Base-by-base conservation (phyloP, 2,329 filamentous ascomycete genomes). In the Talaromyces marneffei region DNA sequence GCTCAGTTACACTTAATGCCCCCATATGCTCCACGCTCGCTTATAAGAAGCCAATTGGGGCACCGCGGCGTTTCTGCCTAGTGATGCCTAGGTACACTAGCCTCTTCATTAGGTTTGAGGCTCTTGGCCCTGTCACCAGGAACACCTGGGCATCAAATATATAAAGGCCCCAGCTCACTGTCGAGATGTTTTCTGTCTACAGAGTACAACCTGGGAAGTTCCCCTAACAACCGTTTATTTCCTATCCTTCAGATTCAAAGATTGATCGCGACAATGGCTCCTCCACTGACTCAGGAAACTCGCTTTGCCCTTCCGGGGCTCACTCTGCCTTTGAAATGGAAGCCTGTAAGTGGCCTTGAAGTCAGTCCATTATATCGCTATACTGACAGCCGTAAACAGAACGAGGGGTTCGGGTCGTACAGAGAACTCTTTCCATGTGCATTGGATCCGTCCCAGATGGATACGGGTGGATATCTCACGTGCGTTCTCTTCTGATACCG, bases 401-500 rank as follows among this genome's bases (percentile, higher is more conserved):
- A 9, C 35, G 39, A n/a, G n/a, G n/a, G n/a, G n/a, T n/a, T n/a
- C n/a, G n/a, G 23, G 33, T 54, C 20, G 23, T 39, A 16, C 16
- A 2, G 10, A 27, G 53, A 42, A 20, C 20, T 14, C 9, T 75
- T 73, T 50, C 73, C 71, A 16, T 68, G 69, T 42, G 69, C 69
- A 9, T 61, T 74, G 8, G 69, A 73, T 48, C 69, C 72, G 50
- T 65, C 70, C 48, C 66, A 69, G 25, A 70, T 71, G 33, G 60
- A 68, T 25, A 63, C 62, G 33, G 68, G 69, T 59, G 68, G 67
- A 18, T 57, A 65, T 66, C 12, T 66, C 68, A 7, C 44, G 69
- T 72, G 65, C 16, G 53, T 40, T 18, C 37, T 23, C 18, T 29
- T 29, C 37, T 31, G 27, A 29, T 50, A 18, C 16, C 23, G 3